Evolutionary conservation across 108 stramenopile genomes (phyloP).

Genomic region (Discostella stelligeroides): DNA sequence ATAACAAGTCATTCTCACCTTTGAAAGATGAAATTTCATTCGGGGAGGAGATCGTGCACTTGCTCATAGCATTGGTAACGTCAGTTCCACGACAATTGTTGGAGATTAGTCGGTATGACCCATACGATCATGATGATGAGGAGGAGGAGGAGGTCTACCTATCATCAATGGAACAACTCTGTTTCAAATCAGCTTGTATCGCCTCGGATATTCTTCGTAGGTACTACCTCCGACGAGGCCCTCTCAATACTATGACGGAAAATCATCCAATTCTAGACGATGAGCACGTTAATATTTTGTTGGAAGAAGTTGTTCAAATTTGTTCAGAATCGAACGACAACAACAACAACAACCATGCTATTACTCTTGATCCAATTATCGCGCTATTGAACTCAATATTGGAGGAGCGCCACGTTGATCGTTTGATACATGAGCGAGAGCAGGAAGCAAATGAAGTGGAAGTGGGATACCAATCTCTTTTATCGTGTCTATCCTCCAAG

Average conservation of each 20-base stretch:
- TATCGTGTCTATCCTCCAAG: constrained; percentile 32
- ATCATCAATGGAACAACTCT: constrained; percentile 37
- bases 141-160: constrained; percentile 9
- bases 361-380: constrained; percentile 32
- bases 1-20: not conserved
- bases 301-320: constrained; percentile 24
- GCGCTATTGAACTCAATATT: constrained; percentile 22
- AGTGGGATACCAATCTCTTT: not conserved
- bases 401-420: constrained; percentile 10
- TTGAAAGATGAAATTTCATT: too few relatives aligned
- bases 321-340: not conserved
- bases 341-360: not conserved
- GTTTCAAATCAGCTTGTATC: constrained; percentile 38
- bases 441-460: not conserved
- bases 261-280: constrained; percentile 16
- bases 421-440: constrained; percentile 9
- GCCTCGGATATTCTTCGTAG: constrained; percentile 28
- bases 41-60: constrained; percentile 12
- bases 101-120: too few relatives aligned
- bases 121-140: not conserved
- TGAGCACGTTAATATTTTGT: constrained; percentile 11
- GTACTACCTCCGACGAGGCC: constrained; percentile 6
- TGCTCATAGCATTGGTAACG: constrained; percentile 35
- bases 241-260: not conserved
- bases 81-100: constrained; percentile 28